Percentiles rank a stretch among this genome's conserved stretches.
Evolutionary conservation across 1,284 basidiomycete species (phyloP).

Genomic region (Leucoagaricus sp.): DNA sequence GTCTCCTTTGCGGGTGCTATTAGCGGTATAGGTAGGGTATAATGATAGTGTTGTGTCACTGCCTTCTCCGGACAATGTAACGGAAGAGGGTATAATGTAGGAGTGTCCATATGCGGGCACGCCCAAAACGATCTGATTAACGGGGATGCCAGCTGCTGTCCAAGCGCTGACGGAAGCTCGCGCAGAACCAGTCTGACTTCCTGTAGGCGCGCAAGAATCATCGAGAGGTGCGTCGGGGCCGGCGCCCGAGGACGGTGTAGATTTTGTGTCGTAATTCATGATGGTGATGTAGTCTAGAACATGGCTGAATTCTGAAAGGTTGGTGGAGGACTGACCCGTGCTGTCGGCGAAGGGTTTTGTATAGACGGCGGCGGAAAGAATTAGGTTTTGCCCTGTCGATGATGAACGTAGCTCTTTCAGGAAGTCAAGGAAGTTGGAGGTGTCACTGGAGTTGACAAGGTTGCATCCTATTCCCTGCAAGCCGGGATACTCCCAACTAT

Average conservation of each 20-base stretch:
- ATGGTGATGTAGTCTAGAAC: conserved; percentile 80
- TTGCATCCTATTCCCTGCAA: conserved; percentile 77
- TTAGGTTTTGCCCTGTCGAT: conserved; percentile 56
- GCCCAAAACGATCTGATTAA: conserved; percentile 67
- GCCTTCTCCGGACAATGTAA: conserved; percentile 28
- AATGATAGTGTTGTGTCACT: conserved; percentile 34
- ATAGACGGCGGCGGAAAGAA: conserved; percentile 75
- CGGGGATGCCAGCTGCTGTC: conserved; percentile 79
- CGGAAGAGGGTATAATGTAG: conserved; percentile 41
- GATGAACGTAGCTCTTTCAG: conserved; percentile 69
- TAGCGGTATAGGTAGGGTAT: conserved; percentile 53
- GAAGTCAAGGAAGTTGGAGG: conserved; percentile 73
- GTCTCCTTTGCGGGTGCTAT: conserved; percentile 51
- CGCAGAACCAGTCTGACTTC: conserved; percentile 73
- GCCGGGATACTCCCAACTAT: conserved; percentile 88
- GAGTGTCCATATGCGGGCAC: conserved; percentile 78
- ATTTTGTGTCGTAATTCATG: conserved; percentile 88
- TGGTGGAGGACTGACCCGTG: conserved; percentile 54
- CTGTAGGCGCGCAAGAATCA: conserved; percentile 68
- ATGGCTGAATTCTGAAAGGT: conserved; percentile 70
- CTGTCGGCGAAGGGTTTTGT: conserved; percentile 67
- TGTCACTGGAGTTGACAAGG: conserved; percentile 61
- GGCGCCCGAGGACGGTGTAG: conserved; percentile 49
- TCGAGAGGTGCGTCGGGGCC: conserved; percentile 86
- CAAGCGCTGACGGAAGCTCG: conserved; percentile 73